Evolutionary conservation across 768 basidiomycete genomes (phyloP).

Genomic region (Phylloporus sp.): DNA sequence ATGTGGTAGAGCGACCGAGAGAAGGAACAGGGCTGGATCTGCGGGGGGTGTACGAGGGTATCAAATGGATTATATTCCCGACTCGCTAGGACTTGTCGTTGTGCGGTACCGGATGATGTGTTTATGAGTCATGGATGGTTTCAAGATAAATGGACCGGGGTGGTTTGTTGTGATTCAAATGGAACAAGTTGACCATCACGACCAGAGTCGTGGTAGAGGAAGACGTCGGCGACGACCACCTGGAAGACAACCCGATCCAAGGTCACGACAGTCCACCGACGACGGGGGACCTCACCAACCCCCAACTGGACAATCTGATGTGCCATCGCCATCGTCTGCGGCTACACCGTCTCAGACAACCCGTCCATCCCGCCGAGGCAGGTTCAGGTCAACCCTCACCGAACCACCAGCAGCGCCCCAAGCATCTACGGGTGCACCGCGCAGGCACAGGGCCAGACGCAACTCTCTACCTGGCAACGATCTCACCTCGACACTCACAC

Average conservation of each 20-base stretch:
- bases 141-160: background rate
- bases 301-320: background rate
- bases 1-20: background rate
- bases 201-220: slow-evolving; percentile 1
- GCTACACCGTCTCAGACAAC: background rate
- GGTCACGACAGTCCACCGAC: background rate
- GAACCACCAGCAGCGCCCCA: slow-evolving; percentile 5
- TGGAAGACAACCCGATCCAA: background rate
- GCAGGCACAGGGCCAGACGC: slow-evolving; percentile 8
- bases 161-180: background rate
- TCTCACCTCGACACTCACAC: slow-evolving; percentile 70
- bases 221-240: slow-evolving; percentile 1
- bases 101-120: background rate
- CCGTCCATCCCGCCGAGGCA: slow-evolving; percentile 30
- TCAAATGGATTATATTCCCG: slow-evolving; percentile 50
- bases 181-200: slow-evolving; percentile 7
- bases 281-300: background rate
- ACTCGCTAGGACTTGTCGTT: slow-evolving; percentile 26
- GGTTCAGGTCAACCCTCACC: slow-evolving; percentile 37
- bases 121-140: background rate
- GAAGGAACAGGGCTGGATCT: slow-evolving; percentile 15
- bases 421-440: slow-evolving; percentile 1
- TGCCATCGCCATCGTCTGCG: background rate
- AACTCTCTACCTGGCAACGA: slow-evolving; percentile 42
- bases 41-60: slow-evolving; percentile 38